Conservation (phyloP, 106 monocot genomes). For the Amphibolis antarctica region DNA sequence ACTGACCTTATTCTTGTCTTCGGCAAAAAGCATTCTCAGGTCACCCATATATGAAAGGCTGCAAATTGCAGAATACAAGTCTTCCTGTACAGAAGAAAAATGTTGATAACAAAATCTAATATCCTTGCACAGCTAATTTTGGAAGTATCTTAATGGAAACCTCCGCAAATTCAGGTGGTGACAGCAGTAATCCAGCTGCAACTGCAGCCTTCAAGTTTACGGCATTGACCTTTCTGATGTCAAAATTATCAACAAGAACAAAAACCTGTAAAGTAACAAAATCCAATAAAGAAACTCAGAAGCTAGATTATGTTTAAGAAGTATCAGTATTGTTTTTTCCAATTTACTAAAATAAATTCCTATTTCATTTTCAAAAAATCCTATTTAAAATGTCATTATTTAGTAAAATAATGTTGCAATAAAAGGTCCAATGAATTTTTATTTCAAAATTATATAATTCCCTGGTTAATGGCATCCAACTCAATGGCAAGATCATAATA, state of each 20-base stretch:
- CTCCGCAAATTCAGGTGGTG: slow-evolving; percentile 74
- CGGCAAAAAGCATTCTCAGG: slow-evolving; percentile 89
- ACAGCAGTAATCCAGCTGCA: slow-evolving; percentile 64
- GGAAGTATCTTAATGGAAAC: slow-evolving; percentile 10
- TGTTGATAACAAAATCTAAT: background rate
- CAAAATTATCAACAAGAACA: slow-evolving; percentile 72
- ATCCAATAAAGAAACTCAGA: background rate
- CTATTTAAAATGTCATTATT: no score
- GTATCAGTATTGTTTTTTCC: no score
- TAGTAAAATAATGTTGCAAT: no score
- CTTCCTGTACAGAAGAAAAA: slow-evolving; percentile 41
- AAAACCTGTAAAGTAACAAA: slow-evolving; percentile 34
- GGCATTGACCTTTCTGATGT: slow-evolving; percentile 60
- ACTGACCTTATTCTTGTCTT: slow-evolving; percentile 81
- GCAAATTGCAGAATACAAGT: slow-evolving; percentile 82
- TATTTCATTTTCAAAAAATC: no score
- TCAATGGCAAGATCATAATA: no score
- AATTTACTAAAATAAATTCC: no score
- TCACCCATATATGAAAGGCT: slow-evolving; percentile 95
- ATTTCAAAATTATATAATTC: no score
- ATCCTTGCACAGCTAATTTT: background rate
- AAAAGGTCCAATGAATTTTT: no score
- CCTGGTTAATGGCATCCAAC: no score
- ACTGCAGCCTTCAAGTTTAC: slow-evolving; percentile 73
- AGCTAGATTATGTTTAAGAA: no score